Base-by-base conservation (phyloP, 2,329 filamentous ascomycete species). In the Arachnomyces sp. region DNA sequence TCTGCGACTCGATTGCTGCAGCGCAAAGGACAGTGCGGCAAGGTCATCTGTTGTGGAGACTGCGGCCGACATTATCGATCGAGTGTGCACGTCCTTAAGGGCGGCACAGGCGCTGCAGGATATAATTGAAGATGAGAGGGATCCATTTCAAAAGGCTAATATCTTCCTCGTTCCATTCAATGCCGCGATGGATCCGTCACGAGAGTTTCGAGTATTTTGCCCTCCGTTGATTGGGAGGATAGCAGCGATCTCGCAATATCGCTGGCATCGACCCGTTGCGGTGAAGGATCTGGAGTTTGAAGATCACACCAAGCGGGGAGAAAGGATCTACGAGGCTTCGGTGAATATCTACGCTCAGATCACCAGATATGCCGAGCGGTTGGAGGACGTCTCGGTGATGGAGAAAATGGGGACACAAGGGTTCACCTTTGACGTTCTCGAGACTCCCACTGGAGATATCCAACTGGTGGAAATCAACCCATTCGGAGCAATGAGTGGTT, bases 181-280 rank as follows among this genome's bases (percentile, higher is more conserved):
- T 34, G 43, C 42, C 3, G 49, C 47, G n/a, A 70, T 73, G 59
- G 47, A 52, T 34, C 52, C 54, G 1, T 56, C 49, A 6, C 49
- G 51, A 2, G 65, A 72, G 46, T 72, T 68, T 46, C 59, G 68
- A 9, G 63, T 67, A 3, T 71, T 69, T 47, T 72, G 68, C 39
- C 53, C 59, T 2, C 65, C 67, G 1, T 50, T 47, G 1, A 46
- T 38, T 7, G 40, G 48, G 5, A 45, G 42, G 12, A 58, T 69
- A n/a, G 55, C 60, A 1, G 65, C 51, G 7, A 60, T 67, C 28
- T 67, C 62, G 34, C 66, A 70, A 47, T 68, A 67, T 40, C 46
- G 52, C 34, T 72, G 66, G 64, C 56, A 66, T 40, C 52, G 52
- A 34, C 53, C 52, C 2, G 68, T 61, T 57, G 40, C 43, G 3